Conservation (phyloP, 768 basidiomycete genomes). For the Pulveroboletus sp. region DNA sequence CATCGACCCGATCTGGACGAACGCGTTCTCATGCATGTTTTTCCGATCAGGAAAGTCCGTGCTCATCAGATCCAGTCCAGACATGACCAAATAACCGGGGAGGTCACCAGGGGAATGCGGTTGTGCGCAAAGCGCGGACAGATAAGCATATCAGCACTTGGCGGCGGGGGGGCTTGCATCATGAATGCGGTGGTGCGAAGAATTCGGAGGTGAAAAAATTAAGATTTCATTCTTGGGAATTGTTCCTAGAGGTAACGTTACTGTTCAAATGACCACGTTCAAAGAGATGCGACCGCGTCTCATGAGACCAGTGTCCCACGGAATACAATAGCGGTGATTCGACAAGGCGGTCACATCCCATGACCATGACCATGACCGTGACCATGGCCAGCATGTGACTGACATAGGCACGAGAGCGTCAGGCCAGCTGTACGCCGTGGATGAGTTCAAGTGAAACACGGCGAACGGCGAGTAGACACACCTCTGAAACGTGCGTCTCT, state of each 20-base stretch:
- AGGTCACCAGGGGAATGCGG: background rate
- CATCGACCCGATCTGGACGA: conserved; percentile 1
- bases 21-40: conserved; percentile 21
- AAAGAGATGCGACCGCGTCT: background rate
- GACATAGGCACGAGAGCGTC: conserved; percentile 3
- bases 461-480: background rate
- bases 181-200: conserved; percentile 5
- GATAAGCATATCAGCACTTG: conserved; percentile 9
- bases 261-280: conserved; percentile 6
- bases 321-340: background rate
- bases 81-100: background rate
- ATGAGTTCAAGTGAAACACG: background rate
- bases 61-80: background rate
- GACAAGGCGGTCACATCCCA: background rate
- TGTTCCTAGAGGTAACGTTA: conserved; percentile 4
- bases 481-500: background rate
- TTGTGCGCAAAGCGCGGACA: conserved; percentile 3
- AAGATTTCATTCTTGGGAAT: conserved; percentile 10
- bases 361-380: too few species aligned
- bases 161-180: background rate
- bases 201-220: background rate
- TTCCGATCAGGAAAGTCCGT: background rate
- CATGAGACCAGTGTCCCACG: conserved; percentile 1
- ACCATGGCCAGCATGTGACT: conserved; percentile 12
- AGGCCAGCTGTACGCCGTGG: background rate